Conservation (phyloP, 305 asterid genomes). For the Stenogyne calaminthoides region DNA sequence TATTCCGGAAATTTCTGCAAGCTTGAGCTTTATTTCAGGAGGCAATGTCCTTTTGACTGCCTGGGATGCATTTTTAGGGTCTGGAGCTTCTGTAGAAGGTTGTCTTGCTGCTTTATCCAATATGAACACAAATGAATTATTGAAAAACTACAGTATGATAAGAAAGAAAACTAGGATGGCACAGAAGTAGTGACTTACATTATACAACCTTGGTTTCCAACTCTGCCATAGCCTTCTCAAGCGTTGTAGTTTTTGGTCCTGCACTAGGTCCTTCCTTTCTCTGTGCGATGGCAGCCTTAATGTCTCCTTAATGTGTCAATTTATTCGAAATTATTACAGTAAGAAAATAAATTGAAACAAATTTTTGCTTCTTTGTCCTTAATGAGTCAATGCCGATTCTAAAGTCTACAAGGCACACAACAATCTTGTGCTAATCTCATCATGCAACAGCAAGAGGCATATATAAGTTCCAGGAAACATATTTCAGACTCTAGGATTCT, state of each 20-base stretch:
- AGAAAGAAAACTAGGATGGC: background rate
- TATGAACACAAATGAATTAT: background rate
- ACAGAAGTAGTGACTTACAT: background rate
- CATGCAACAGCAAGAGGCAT: background rate
- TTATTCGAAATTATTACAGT: background rate
- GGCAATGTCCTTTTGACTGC: slow-evolving; percentile 70
- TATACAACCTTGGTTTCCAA: background rate
- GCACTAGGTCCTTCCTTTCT: background rate
- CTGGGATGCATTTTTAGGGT: slow-evolving; percentile 36
- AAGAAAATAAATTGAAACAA: background rate
- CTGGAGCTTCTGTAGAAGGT: too few species aligned
- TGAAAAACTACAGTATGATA: background rate
- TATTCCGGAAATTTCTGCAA: slow-evolving; percentile 74
- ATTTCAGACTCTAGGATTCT: background rate
- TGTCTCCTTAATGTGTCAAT: too few species aligned
- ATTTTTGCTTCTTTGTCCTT: background rate
- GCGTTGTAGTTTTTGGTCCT: background rate
- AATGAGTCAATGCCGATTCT: background rate
- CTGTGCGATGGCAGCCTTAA: background rate
- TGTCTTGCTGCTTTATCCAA: slow-evolving; percentile 66
- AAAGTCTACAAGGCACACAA: background rate
- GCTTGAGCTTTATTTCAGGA: slow-evolving; percentile 71
- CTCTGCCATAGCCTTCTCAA: background rate
- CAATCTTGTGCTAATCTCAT: slow-evolving; percentile 2
- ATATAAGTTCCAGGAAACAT: slow-evolving; percentile 9